A percentile compares a stretch with the other conserved stretches of the same genome.
Conservation (phyloP, 2,329 filamentous ascomycete genomes). For the Aureobasidium lini region DNA sequence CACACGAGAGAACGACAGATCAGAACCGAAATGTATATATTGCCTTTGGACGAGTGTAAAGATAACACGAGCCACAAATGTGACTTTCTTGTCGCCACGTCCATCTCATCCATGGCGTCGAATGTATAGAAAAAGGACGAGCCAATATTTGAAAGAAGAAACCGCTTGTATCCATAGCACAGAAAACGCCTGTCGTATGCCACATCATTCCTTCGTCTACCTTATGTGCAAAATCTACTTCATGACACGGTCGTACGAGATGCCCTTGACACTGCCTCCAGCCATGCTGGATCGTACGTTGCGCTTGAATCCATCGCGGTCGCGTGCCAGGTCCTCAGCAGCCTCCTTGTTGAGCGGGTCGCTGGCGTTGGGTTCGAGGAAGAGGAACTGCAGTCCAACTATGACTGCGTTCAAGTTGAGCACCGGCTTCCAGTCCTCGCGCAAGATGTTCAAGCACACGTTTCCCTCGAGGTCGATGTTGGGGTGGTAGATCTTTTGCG, state of each 20-base stretch:
- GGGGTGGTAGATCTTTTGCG: conserved; percentile 97
- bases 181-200: conserved; percentile 11
- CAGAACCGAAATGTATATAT: neutral
- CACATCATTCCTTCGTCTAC: neutral
- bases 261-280: conserved; percentile 67
- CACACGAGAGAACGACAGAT: neutral
- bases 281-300: conserved; percentile 81
- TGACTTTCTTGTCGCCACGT: neutral
- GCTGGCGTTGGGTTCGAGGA: conserved; percentile 93
- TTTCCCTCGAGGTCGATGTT: conserved; percentile 98
- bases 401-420: conserved; percentile 95
- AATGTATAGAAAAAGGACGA: neutral
- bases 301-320: conserved; percentile 81
- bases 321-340: conserved; percentile 79
- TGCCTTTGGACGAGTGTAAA: neutral
- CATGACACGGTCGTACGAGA: conserved; percentile 70
- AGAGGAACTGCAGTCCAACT: conserved; percentile 89
- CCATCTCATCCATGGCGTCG: neutral
- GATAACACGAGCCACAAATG: neutral
- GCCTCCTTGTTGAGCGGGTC: conserved; percentile 99
- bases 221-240: conserved; percentile 37
- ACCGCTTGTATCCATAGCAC: conserved; percentile 3
- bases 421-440: conserved; percentile 99
- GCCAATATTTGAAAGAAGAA: neutral
- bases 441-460: conserved; percentile 92